Base-by-base conservation (phyloP, 1,284 basidiomycete genomes). In the Pseudozyma flocculosa region DNA sequence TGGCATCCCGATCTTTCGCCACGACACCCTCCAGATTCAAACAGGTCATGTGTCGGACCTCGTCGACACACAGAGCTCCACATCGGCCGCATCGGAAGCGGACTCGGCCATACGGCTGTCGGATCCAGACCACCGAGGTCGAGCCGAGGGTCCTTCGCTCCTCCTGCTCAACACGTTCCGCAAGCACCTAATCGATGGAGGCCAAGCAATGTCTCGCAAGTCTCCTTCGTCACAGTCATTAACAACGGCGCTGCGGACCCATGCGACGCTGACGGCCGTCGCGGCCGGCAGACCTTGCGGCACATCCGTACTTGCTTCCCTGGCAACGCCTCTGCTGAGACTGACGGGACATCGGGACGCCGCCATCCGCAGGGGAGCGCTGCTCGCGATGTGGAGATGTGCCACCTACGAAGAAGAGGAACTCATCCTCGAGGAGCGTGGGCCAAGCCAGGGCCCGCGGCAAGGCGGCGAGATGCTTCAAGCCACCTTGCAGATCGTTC, bases 111-210 rank as follows among this genome's bases (percentile, higher is more conserved):
- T 29, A n/a, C n/a, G n/a, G n/a, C n/a, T n/a, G n/a, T 29, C 26
- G 26, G 26, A 29, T 29, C 26, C 37, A 8, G n/a, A 34, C 23
- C 38, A 21, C 7, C 1, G 48, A 51, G 26, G 11, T 11, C 26
- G 26, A 5, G 26, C 7, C 22, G 52, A 63, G 10, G 49, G 52
- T 0, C 51, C 61, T 1, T 62, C 66, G 1, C 40, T 68, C 21
- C 52, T 68, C 11, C 49, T 66, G 4, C 52, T 68, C 40, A 68
- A 68, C 52, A 66, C 66, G 0, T 56, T 65, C 14, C 45, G 62
- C 19, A 14, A 41, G 11, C 47, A 49, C 29, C 52, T 68, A 7
- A 37, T 45, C 26, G 45, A 48, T 19, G 56, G 56, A 24, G 19
- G 19, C 4, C 5, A 38, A 38, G 19, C 5, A 10, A 10, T 34